Evolutionary conservation across 208 protist genomes (phyloP).

Genomic region (Balamuthia mandrillaris): DNA sequence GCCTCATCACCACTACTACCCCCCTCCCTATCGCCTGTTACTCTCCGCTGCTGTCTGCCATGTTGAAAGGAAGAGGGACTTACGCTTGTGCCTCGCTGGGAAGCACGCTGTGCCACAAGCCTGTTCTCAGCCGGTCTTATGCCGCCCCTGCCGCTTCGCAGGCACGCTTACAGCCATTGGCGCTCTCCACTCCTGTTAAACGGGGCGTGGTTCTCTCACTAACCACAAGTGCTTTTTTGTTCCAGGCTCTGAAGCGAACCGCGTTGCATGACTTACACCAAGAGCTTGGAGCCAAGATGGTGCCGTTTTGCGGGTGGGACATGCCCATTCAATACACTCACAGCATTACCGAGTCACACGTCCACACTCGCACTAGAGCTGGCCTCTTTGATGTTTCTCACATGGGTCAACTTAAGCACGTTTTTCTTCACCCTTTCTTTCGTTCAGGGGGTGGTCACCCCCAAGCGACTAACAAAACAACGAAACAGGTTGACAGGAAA

Average conservation of each 20-base stretch:
- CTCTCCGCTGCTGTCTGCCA: too few species aligned
- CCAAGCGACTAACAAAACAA: background rate
- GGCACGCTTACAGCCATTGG: too few species aligned
- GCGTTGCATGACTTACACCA: conserved; percentile 52
- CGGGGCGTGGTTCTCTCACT: too few species aligned
- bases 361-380: conserved; percentile 80
- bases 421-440: background rate
- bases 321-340: conserved; percentile 92
- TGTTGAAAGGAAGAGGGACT: too few species aligned
- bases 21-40: too few species aligned
- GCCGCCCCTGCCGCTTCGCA: too few species aligned
- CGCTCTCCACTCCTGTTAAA: too few species aligned
- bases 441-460: background rate
- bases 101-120: too few species aligned
- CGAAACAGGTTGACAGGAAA: conserved; percentile 62
- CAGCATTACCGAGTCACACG: conserved; percentile 81
- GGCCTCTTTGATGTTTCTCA: conserved; percentile 95
- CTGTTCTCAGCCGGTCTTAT: too few species aligned
- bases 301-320: conserved; percentile 87
- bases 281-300: conserved; percentile 86
- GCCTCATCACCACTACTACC: too few species aligned
- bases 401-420: conserved; percentile 84
- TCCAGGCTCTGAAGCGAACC: conserved; percentile 51
- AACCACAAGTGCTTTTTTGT: too few species aligned
- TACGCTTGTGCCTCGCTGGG: too few species aligned